phyloP scores from a whole-genome alignment of 2,329 filamentous ascomycete species.

The Dothideomycetes sp. region DNA sequence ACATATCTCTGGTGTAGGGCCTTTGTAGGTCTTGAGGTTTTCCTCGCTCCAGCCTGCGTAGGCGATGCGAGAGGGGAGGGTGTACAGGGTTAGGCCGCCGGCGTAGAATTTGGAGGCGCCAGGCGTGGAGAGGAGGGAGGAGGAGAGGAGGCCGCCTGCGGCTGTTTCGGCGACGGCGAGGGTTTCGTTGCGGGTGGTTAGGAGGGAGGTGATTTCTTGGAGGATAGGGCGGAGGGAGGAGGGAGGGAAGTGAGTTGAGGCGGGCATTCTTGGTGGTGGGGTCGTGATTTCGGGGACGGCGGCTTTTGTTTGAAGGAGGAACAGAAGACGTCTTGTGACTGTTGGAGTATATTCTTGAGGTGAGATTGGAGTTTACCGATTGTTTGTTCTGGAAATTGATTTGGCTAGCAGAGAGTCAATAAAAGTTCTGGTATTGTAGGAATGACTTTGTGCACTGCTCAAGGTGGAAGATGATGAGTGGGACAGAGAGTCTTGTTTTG shows the following conservation, averaged over 20 bases:
- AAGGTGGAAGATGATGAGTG: neutral
- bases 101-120: conserved; percentile 49
- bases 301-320: neutral
- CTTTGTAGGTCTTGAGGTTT: conserved; percentile 41
- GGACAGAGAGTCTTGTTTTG: neutral
- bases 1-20: conserved; percentile 49
- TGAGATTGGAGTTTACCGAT: too few relatives aligned
- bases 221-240: conserved; percentile 31
- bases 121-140: conserved; percentile 45
- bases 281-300: neutral
- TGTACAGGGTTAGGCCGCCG: conserved; percentile 54
- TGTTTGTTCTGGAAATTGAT: too few relatives aligned
- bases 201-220: conserved; percentile 39
- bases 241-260: conserved; percentile 27
- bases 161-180: conserved; percentile 54
- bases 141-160: conserved; percentile 51
- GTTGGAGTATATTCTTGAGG: too few relatives aligned
- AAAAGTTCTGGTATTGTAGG: too few relatives aligned
- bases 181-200: conserved; percentile 45
- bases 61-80: conserved; percentile 44
- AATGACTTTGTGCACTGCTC: neutral
- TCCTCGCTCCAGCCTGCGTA: conserved; percentile 51
- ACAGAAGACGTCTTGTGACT: too few relatives aligned
- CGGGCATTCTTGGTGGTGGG: neutral
- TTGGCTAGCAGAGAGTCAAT: too few relatives aligned